A percentile compares a stretch with the other conserved stretches of the same genome.
phyloP scores from a whole-genome alignment of 2,329 filamentous ascomycete genomes.

The Diaporthe ilicicola region DNA sequence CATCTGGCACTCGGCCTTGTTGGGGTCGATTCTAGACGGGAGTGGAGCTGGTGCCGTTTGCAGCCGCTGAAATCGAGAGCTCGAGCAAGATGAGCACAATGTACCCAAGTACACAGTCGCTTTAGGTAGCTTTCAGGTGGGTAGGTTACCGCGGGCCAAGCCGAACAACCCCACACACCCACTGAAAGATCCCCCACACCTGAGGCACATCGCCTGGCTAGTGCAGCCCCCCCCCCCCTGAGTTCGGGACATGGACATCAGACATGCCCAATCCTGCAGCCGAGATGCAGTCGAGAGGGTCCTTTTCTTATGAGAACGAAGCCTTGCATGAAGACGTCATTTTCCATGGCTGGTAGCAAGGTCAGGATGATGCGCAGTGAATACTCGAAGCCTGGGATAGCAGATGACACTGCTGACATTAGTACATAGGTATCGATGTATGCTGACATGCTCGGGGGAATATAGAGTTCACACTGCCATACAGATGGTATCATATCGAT shows the following conservation, averaged over 20 bases:
- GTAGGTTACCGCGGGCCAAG: slow-evolving; percentile 21
- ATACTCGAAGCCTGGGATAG: not conserved
- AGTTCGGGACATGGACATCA: slow-evolving; percentile 5
- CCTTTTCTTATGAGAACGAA: not conserved
- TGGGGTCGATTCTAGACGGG: not conserved
- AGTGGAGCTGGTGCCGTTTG: slow-evolving; percentile 13
- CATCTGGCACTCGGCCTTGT: slow-evolving; percentile 29
- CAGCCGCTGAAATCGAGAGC: not conserved
- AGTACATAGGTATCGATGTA: not conserved
- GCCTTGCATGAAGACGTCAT: slow-evolving; percentile 21
- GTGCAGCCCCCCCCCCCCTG: slow-evolving; percentile 14
- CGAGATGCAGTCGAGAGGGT: slow-evolving; percentile 22
- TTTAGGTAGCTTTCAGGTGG: slow-evolving; percentile 12
- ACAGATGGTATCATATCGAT: not conserved
- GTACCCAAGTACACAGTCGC: slow-evolving; percentile 1
- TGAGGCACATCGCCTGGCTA: slow-evolving; percentile 11
- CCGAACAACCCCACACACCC: slow-evolving; percentile 15
- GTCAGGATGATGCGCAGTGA: not conserved
- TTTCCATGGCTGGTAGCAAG: not conserved
- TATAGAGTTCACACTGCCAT: not conserved
- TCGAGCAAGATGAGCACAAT: not conserved
- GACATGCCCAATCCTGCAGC: slow-evolving; percentile 11
- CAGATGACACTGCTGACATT: not conserved
- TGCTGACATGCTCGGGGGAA: not conserved
- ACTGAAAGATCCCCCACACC: slow-evolving; percentile 22